Evolutionary conservation across 2,329 filamentous ascomycete genomes (phyloP).

Genomic region (Alternaria panax): DNA sequence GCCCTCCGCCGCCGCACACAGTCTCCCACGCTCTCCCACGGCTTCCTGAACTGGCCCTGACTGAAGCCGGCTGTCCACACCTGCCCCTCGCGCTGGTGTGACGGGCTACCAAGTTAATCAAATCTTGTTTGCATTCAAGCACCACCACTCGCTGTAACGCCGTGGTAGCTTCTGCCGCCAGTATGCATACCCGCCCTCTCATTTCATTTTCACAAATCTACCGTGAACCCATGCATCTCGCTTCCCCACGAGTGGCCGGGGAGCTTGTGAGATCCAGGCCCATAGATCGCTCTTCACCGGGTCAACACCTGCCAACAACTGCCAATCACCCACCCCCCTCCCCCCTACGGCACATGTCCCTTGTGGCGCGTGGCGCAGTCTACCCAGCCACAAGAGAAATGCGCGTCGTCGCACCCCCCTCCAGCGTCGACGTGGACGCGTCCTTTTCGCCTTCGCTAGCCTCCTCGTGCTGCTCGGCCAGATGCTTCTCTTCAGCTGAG

Average conservation of each 20-base stretch:
- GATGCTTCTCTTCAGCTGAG: slow-evolving; percentile 76
- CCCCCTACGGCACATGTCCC: not conserved
- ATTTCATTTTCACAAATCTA: slow-evolving; percentile 16
- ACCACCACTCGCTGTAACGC: slow-evolving; percentile 23
- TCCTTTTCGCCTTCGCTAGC: slow-evolving; percentile 20
- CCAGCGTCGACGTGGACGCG: slow-evolving; percentile 5
- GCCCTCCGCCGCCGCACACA: not conserved
- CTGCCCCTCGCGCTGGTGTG: slow-evolving; percentile 9
- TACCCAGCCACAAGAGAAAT: slow-evolving; percentile 42
- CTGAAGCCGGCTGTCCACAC: not conserved
- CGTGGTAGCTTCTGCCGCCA: slow-evolving; percentile 13
- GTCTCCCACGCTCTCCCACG: slow-evolving; percentile 12
- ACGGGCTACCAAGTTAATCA: slow-evolving; percentile 17
- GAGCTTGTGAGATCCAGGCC: slow-evolving; percentile 7
- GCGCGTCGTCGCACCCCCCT: slow-evolving; percentile 31
- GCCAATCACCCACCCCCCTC: slow-evolving; percentile 2
- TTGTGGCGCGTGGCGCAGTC: slow-evolving; percentile 31
- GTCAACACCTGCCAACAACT: slow-evolving; percentile 6
- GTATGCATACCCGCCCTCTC: slow-evolving; percentile 14
- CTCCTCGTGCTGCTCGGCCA: slow-evolving; percentile 53
- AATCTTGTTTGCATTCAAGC: slow-evolving; percentile 32
- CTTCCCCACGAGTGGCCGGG: slow-evolving; percentile 17
- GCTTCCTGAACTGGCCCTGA: not conserved
- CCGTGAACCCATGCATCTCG: slow-evolving; percentile 11
- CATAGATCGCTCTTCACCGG: not conserved